Conservation (phyloP, 306 rosid species). For the Lathyrus oleraceus region DNA sequence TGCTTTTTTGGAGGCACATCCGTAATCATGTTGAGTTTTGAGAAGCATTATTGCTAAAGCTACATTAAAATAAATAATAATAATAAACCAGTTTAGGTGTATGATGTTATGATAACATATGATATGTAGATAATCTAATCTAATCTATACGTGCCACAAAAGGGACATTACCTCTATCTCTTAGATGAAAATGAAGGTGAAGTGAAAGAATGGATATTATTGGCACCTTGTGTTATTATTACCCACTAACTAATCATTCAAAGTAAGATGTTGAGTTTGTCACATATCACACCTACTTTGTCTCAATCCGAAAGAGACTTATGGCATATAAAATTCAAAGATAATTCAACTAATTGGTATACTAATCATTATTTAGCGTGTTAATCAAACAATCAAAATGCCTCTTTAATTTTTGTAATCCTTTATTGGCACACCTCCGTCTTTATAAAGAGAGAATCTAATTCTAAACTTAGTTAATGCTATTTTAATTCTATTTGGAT, state of each 20-base stretch:
- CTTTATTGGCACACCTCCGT: constrained; percentile 15
- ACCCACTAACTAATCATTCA: constrained; percentile 40
- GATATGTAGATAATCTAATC: constrained; percentile 33
- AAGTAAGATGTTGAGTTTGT: constrained; percentile 44
- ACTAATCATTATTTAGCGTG: not conserved
- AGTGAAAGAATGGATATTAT: constrained; percentile 9
- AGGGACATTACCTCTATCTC: constrained; percentile 31
- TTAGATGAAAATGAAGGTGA: constrained; percentile 32
- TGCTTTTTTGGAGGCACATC: not conserved
- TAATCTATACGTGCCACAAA: constrained; percentile 20
- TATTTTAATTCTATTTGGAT: too few relatives aligned
- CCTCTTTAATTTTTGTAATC: constrained; percentile 22
- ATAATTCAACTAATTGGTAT: constrained; percentile 28
- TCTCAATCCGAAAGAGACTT: constrained; percentile 43
- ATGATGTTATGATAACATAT: constrained; percentile 31
- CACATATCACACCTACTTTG: constrained; percentile 44
- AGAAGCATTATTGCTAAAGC: constrained; percentile 35
- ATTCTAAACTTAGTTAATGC: not conserved
- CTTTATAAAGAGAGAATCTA: constrained; percentile 18
- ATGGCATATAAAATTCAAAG: constrained; percentile 29
- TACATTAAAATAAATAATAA: constrained; percentile 3
- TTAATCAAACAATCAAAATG: constrained; percentile 25
- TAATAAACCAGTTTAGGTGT: constrained; percentile 18
- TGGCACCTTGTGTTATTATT: constrained; percentile 42
- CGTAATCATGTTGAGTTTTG: constrained; percentile 3